Base-by-base conservation (phyloP, 495 filamentous ascomycete species). In the Talaromyces liani region DNA sequence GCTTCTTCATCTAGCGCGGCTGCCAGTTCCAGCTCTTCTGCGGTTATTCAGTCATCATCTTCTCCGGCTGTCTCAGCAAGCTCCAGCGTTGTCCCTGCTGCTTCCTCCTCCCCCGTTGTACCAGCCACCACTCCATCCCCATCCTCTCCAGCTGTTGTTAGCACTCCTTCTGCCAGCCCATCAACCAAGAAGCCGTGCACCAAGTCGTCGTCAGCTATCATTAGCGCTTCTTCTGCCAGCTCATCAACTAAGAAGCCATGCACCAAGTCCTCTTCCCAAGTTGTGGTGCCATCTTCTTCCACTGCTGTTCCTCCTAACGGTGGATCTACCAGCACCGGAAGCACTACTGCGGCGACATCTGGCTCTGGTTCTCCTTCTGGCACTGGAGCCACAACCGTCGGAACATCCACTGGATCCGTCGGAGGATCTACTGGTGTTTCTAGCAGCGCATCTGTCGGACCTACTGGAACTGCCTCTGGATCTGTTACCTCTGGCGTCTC, bases 1-100 rank as follows among this genome's bases (percentile, higher is more conserved):
- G 27, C 53, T 47, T 64, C 41, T 25, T 60, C 62, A 29, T 58
- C 62, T 24, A 54, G 41, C 25, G 51, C 18, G n/a, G 45, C 14
- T 25, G 59, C 39, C 14, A 61, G 24, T 22, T 33, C 61, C 24
- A 53, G 53, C 53, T 56, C 53, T 25, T 56, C 53, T 56, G 53
- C 53, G 12, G 53, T 33, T 20, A 55, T 47, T 14, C 57, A 24
- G 33, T 59, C 57, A 18, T 59, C 57, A 18, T 59, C 57, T 20
- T 33, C 27, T 22, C 27, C 57, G 4, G 27, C 57, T 59, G 57
- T 39, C 16, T 34, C 20, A 7, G 18, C 16, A 29, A 56, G 54
- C 29, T 25, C 54, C 6, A 49, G 45, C 29, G 54, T 56, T n/a
- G 8, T 27, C 18, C 20, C 22, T 9, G 8, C 56, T 39, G 14